Conservation (phyloP, 768 basidiomycete genomes). For the Russula compacta region DNA sequence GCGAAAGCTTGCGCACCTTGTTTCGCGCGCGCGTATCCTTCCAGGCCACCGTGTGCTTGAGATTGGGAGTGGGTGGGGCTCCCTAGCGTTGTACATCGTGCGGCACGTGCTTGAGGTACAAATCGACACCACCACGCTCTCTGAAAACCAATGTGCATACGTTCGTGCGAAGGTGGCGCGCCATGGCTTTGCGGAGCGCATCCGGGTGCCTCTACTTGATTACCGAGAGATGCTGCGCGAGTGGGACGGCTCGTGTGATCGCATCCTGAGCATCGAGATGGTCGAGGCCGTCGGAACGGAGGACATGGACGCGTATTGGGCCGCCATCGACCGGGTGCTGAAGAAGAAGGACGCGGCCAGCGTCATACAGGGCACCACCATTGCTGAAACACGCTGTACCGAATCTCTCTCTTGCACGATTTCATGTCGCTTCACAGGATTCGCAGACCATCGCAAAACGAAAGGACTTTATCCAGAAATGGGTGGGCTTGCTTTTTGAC, state of each 20-base stretch:
- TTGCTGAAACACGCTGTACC: slow-evolving; percentile 2
- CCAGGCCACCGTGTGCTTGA: slow-evolving; percentile 39
- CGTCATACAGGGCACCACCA: slow-evolving; percentile 25
- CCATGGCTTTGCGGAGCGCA: slow-evolving; percentile 32
- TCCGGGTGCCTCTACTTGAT: slow-evolving; percentile 39
- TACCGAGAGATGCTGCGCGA: slow-evolving; percentile 35
- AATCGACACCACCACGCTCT: slow-evolving; percentile 42
- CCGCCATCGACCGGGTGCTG: slow-evolving; percentile 32
- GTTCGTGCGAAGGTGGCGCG: slow-evolving; percentile 33
- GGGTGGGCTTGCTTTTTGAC: background rate
- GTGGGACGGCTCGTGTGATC: slow-evolving; percentile 48
- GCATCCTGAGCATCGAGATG: slow-evolving; percentile 75
- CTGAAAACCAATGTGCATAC: slow-evolving; percentile 35
- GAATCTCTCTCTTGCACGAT: background rate
- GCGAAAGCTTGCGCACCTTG: slow-evolving; percentile 35
- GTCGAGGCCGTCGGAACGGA: slow-evolving; percentile 47
- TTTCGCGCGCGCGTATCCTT: slow-evolving; percentile 34
- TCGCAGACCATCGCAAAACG: slow-evolving; percentile 27
- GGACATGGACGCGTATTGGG: slow-evolving; percentile 33
- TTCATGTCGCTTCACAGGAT: slow-evolving; percentile 19
- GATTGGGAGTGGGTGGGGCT: slow-evolving; percentile 44
- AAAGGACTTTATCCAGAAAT: slow-evolving; percentile 12
- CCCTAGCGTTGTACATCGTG: slow-evolving; percentile 31
- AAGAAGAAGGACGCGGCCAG: slow-evolving; percentile 29
- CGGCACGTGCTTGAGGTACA: slow-evolving; percentile 19